Evolutionary conservation across 371 early-diverging fungal species (phyloP), one percentile per base, ranked within the genome.

Genomic region (Circinella minor): DNA sequence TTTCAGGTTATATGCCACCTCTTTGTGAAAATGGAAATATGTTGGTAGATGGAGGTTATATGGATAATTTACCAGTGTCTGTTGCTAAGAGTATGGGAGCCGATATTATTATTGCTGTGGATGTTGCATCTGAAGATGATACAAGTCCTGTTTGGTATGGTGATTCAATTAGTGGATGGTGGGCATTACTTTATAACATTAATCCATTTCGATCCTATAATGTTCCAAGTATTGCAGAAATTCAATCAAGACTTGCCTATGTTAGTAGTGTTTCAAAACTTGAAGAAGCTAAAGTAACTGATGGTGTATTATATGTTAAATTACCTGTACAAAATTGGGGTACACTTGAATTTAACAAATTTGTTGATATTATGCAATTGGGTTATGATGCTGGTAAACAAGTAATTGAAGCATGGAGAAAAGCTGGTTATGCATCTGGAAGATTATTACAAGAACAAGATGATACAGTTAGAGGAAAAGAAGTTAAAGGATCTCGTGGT

Each of bases 21-120:
- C 84, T 99, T 36, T 98, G 97, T 76, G 98, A 99, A 77, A 91
- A 95, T 68, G 98, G 97, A 36, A 89, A 95, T 66, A 88, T 99
- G 91, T 84, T 99, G n/a, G 90, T 99, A 8, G 99, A 99, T 80
- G 99, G 99, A 63, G 99, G 99, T 1, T 99, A 99, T 79, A 88
- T 98, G 86, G 99, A 99, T 83, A 99, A 99, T 81, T 83, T 99
- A 70, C 99, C 99, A 0, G 99, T 96, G 0, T 95, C 95, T 57
- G 90, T 97, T 14, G 97, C 99, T 92, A 88, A 93, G 69, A 84
- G 84, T 34, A 85, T 96, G 72, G 98, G 99, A 0, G 99, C 98
- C 5, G 87, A 94, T 67, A 94, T 92, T 55, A 94, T 99, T 61
- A 95, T 99, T 83, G 99, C 99, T 0, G 93, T 99, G 1, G 99